Percentiles rank a stretch among this genome's conserved stretches.
Evolutionary conservation across 495 filamentous ascomycete genomes (phyloP).

Genomic region (Penicillium paradoxum): DNA sequence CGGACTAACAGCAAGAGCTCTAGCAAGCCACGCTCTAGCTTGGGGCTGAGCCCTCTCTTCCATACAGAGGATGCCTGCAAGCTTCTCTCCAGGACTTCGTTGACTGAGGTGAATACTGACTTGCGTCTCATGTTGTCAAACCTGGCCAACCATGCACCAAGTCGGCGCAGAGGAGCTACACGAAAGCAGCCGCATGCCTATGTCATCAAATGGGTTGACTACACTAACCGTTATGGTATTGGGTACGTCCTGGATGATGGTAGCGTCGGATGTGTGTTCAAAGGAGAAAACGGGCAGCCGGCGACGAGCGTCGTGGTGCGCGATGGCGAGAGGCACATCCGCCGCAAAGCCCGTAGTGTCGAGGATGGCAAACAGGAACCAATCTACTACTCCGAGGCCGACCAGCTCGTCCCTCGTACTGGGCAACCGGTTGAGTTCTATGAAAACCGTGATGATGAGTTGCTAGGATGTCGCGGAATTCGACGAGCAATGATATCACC

Average conservation of each 20-base stretch:
- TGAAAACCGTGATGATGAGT: conserved; percentile 59
- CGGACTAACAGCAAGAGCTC: conserved; percentile 33
- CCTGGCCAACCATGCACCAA: conserved; percentile 31
- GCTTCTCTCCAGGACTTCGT: conserved; percentile 33
- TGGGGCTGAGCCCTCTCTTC: conserved; percentile 38
- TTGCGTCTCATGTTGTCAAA: conserved; percentile 42
- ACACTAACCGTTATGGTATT: conserved; percentile 83
- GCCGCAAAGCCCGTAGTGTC: conserved; percentile 49
- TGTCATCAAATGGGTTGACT: conserved; percentile 93
- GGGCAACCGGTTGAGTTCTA: conserved; percentile 71
- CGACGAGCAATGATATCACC: conserved; percentile 56
- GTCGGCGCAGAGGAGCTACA: conserved; percentile 29
- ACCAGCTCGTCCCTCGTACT: conserved; percentile 61
- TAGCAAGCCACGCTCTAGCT: conserved; percentile 35
- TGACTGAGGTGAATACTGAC: conserved; percentile 38
- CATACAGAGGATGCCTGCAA: conserved; percentile 36
- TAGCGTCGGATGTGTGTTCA: conserved; percentile 76
- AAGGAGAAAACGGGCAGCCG: conserved; percentile 54
- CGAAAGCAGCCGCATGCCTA: conserved; percentile 40
- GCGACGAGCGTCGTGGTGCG: conserved; percentile 66
- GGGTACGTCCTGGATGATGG: conserved; percentile 84
- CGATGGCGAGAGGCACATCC: conserved; percentile 50
- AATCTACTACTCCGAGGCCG: conserved; percentile 53
- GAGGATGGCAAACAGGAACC: conserved; percentile 48
- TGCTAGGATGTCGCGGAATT: conserved; percentile 49